Evolutionary conservation across 2,329 filamentous ascomycete genomes (phyloP).

Genomic region (Diaporthe caulivora): DNA sequence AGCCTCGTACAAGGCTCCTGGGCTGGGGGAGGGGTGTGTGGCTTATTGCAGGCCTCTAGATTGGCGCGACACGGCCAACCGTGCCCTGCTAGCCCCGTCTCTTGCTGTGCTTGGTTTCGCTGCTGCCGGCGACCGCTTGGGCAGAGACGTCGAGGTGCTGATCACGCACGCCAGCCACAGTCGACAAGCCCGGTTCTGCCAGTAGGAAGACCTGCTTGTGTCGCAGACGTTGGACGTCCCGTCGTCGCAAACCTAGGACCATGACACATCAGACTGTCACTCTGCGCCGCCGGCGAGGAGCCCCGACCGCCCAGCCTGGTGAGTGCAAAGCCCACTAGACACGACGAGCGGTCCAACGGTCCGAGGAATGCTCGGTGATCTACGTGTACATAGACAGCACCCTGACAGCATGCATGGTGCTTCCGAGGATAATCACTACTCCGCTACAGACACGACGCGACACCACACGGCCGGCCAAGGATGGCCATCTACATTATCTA

Average conservation of each 20-base stretch:
- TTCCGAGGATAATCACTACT: not conserved
- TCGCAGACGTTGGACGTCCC: conserved; percentile 23
- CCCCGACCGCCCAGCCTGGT: not conserved
- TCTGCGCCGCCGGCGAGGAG: conserved; percentile 24
- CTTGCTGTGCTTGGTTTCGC: not conserved
- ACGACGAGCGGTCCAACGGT: not conserved
- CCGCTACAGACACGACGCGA: not conserved
- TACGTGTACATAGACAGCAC: too few relatives aligned
- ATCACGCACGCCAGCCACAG: conserved; percentile 28
- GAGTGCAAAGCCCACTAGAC: not conserved
- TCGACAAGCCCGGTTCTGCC: conserved; percentile 2
- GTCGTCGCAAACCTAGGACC: conserved; percentile 25
- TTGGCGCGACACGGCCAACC: not conserved
- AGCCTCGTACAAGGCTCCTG: too few relatives aligned
- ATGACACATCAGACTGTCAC: conserved; percentile 24
- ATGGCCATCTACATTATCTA: not conserved
- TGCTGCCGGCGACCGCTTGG: conserved; percentile 14
- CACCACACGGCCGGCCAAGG: not conserved
- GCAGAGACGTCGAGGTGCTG: not conserved
- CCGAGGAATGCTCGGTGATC: not conserved
- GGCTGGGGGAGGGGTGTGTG: conserved; percentile 1
- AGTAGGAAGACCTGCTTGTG: not conserved
- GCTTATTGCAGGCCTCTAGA: not conserved
- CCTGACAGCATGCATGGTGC: not conserved
- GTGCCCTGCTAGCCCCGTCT: conserved; percentile 14